These are phyloP conservation scores for Solanum pimpinellifolium DNA, from an alignment of 257 asterid species.

Conservation along the genomic window DNA sequence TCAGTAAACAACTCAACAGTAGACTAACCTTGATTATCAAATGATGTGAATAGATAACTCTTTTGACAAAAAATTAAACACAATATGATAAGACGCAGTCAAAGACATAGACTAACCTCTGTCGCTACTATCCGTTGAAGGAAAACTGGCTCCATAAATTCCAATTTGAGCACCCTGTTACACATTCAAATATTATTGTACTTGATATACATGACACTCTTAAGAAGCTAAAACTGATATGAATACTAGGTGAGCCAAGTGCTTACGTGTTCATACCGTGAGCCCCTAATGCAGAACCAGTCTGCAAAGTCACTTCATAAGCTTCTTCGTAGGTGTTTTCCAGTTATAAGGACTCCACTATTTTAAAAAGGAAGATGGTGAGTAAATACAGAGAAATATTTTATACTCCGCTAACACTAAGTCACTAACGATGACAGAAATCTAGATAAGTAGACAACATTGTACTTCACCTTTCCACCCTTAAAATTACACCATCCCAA, in stretches of 20 bases:
- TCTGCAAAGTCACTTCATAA: conserved; percentile 44
- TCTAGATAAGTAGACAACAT: background rate
- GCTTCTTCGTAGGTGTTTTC: conserved; percentile 81
- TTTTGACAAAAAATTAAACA: background rate
- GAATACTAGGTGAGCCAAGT: background rate
- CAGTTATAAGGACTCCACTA: conserved; percentile 84
- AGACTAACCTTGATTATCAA: background rate
- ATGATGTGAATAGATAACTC: background rate
- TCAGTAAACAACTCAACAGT: background rate
- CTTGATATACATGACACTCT: background rate
- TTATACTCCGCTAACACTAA: background rate
- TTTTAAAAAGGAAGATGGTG: background rate
- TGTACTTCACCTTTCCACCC: conserved; percentile 36
- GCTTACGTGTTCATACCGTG: conserved; percentile 63
- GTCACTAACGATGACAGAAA: background rate
- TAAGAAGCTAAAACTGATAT: background rate
- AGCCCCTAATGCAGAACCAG: conserved; percentile 68
- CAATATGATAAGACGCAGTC: background rate
- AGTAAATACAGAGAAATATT: background rate
- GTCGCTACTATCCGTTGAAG: conserved; percentile 80
- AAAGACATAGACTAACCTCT: conserved; percentile 41
- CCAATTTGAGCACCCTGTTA: conserved; percentile 71
- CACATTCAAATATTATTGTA: background rate
- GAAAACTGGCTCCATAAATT: conserved; percentile 76
- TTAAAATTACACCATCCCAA: conserved; percentile 64